Evolutionary conservation across 2,329 filamentous ascomycete species (phyloP), one percentile per base, ranked within the genome.

Genomic region (Neopestalotiopsis clavispora): DNA sequence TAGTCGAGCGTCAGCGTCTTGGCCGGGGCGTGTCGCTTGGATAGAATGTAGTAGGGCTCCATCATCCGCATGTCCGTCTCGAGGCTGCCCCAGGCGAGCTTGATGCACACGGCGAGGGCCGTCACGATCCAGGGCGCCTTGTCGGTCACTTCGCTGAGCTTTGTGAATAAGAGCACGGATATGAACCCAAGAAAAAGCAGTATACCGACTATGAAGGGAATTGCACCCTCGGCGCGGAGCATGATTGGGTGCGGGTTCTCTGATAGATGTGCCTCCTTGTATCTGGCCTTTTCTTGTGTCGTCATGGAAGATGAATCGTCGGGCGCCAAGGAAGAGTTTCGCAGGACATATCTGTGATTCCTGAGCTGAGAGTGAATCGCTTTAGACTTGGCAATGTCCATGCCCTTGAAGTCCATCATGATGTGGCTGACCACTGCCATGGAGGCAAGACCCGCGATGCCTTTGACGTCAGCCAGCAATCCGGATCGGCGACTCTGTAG

Each of bases 341-440:
- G 88, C 30, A 94, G 81, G 67, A 90, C 86, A 73, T 94, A 94
- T 49, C 91, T 88, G 69, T 88, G 86, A 34, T 88, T 80, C 70
- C 89, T 90, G n/a, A 94, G 83, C 72, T 86, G 87, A 64, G 88
- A 83, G 76, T 94, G 91, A 57, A 94, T 93, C 66, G 90, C 87
- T 63, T 88, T 82, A 67, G 91, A 88, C 4, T 85, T 88, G 7
- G 89, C 90, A 1, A 89, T 87, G 75, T 94, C 92, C 80, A 92
- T 87, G 68, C 90, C 90, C 71, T 89, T 89, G 75, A 94, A 94
- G 75, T 94, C 92, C 79, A 89, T 90, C 71, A 94, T 81, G 76
- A 94, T 92, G 72, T 94, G 91, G 71, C 87, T 90, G 70, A 89
- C 88, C 2, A 92, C 91, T 10, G 92, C 91, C 91, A 94, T 93